Evolutionary conservation across 257 asterid species (phyloP).

Genomic region (Galeopsis tetrahit): DNA sequence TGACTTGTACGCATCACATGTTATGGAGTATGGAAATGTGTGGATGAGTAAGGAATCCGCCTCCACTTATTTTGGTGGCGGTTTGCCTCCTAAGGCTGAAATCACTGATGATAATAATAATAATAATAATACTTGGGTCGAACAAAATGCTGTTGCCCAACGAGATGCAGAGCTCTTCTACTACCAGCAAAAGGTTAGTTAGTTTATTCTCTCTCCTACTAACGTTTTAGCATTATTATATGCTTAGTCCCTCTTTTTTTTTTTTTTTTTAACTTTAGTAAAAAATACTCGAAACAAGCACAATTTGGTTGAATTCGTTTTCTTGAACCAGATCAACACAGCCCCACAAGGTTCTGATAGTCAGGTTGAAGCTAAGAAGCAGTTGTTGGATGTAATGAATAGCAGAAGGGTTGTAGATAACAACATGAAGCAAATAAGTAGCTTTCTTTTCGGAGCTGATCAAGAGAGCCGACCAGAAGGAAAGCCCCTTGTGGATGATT

Average conservation of each 20-base stretch:
- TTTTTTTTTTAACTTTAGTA: not conserved
- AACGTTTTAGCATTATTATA: too few species aligned
- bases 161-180: constrained; percentile 68
- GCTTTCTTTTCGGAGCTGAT: not conserved
- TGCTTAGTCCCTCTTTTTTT: too few species aligned
- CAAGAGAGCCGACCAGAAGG: constrained; percentile 24
- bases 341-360: constrained; percentile 27
- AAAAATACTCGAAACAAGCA: not conserved
- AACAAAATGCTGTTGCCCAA: constrained; percentile 50
- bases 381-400: constrained; percentile 25
- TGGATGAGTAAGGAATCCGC: constrained; percentile 39
- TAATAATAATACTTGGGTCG: constrained; percentile 42
- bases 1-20: constrained; percentile 51
- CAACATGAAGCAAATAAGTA: constrained; percentile 23
- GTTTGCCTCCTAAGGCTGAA: too few species aligned
- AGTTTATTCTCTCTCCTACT: not conserved
- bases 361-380: constrained; percentile 30
- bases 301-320: not conserved
- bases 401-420: constrained; percentile 33
- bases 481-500: constrained; percentile 38
- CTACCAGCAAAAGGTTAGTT: constrained; percentile 60
- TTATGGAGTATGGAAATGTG: constrained; percentile 61
- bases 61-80: constrained; percentile 45
- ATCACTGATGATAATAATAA: constrained; percentile 27
- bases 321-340: constrained; percentile 22